A percentile compares a stretch with the other conserved stretches of the same genome.
Conservation (phyloP, 345 rosid genomes). For the Sisymbrium altissimum region DNA sequence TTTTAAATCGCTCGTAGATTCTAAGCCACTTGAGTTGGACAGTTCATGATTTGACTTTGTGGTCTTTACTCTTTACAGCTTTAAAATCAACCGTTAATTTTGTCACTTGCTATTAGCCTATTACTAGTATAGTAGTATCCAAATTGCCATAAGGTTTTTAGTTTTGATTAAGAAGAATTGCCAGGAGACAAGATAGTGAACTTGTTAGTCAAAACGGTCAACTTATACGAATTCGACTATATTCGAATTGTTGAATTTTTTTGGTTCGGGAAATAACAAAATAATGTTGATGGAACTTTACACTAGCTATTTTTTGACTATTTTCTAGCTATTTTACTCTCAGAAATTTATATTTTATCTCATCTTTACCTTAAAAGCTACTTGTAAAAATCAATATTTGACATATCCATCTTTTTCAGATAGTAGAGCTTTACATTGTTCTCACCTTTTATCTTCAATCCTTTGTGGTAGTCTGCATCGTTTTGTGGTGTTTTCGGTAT, state of each 20-base stretch:
- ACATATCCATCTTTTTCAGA: no score
- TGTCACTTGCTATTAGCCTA: neutral
- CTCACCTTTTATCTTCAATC: no score
- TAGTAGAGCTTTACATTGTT: no score
- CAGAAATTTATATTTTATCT: no score
- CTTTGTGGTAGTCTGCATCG: no score
- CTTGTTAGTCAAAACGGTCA: neutral
- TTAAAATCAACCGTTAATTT: neutral
- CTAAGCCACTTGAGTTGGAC: slow-evolving; percentile 27
- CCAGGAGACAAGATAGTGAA: neutral
- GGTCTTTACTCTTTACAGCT: slow-evolving; percentile 3
- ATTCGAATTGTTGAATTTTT: neutral
- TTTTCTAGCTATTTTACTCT: no score
- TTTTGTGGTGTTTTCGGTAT: no score
- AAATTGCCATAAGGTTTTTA: neutral
- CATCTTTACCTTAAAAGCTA: no score
- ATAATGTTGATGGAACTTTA: neutral
- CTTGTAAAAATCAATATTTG: no score
- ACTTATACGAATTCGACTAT: neutral
- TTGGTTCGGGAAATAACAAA: neutral
- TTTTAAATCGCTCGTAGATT: slow-evolving; percentile 18
- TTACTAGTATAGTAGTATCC: neutral
- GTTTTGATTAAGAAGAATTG: neutral
- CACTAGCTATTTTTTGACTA: no score
- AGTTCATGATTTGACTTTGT: neutral